Evolutionary conservation across 495 filamentous ascomycete species (phyloP).

Genomic region (Penicillium cosmopolitanum): DNA sequence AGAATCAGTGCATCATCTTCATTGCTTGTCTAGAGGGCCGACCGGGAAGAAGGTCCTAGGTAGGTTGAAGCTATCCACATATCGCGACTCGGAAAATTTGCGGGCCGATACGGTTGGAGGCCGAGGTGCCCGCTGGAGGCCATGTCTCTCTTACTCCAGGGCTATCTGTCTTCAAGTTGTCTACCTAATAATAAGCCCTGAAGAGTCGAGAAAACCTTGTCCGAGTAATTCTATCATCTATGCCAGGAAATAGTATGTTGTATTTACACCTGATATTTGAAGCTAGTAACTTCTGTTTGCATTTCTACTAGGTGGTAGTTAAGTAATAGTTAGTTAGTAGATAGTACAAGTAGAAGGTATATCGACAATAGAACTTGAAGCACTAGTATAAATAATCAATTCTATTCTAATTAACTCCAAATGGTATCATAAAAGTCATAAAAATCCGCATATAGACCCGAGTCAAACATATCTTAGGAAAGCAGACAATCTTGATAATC

Average conservation of each 20-base stretch:
- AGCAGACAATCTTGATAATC: slow-evolving; percentile 17
- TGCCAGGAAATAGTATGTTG: too few species aligned
- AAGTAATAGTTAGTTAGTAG: too few species aligned
- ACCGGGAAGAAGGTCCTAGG: slow-evolving; percentile 6
- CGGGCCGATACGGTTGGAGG: background rate
- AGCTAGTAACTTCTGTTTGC: too few species aligned
- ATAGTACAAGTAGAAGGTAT: too few species aligned
- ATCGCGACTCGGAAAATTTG: slow-evolving; percentile 17
- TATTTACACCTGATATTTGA: too few species aligned
- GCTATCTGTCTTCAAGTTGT: too few species aligned
- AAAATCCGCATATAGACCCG: background rate
- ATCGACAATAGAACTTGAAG: background rate
- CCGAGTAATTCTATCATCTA: too few species aligned
- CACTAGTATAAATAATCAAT: background rate
- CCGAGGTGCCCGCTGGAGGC: too few species aligned
- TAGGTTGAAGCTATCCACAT: slow-evolving; percentile 27
- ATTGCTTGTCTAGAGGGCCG: background rate
- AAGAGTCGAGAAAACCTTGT: too few species aligned
- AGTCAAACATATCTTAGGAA: background rate
- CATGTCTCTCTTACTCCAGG: background rate
- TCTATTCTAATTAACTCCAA: slow-evolving; percentile 20
- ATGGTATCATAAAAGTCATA: slow-evolving; percentile 21
- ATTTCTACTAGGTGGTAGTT: too few species aligned
- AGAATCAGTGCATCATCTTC: too few species aligned
- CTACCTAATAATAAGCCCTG: background rate